These are phyloP conservation scores for Rheum nobile DNA, from an alignment of 148 eudicot genomes.

Conservation along the genomic window DNA sequence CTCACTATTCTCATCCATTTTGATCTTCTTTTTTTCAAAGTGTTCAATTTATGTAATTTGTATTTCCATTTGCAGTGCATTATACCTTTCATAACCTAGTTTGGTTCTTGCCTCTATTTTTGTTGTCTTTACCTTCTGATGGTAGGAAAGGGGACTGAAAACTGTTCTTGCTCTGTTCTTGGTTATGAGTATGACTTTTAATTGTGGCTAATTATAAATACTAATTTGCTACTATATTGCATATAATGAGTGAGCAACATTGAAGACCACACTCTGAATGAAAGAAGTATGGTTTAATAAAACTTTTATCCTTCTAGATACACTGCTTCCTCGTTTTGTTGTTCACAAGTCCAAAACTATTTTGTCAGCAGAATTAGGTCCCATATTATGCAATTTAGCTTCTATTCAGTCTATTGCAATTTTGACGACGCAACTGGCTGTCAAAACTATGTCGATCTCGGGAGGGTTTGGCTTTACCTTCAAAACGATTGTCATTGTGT, in stretches of 20 bases:
- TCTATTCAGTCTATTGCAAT: neutral
- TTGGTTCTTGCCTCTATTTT: neutral
- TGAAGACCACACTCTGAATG: neutral
- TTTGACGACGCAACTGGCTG: neutral
- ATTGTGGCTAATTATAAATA: neutral
- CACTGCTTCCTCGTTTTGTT: neutral
- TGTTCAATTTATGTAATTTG: no score
- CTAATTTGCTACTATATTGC: no score
- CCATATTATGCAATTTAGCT: neutral
- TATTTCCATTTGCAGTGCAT: no score
- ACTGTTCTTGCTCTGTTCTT: neutral
- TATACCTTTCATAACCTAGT: neutral
- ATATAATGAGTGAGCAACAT: neutral
- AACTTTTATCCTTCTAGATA: neutral
- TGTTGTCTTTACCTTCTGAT: neutral
- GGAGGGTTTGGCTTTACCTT: neutral
- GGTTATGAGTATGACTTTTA: neutral
- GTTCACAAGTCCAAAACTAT: no score
- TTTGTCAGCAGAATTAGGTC: neutral
- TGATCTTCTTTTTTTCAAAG: no score
- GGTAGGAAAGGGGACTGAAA: neutral
- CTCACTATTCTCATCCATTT: no score
- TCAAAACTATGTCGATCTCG: neutral
- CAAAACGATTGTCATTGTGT: neutral
- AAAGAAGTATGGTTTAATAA: neutral